Evolutionary conservation across 2,329 filamentous ascomycete genomes (phyloP), one percentile per base, ranked within the genome.

Genomic region (Sclerotinia spermophila): DNA sequence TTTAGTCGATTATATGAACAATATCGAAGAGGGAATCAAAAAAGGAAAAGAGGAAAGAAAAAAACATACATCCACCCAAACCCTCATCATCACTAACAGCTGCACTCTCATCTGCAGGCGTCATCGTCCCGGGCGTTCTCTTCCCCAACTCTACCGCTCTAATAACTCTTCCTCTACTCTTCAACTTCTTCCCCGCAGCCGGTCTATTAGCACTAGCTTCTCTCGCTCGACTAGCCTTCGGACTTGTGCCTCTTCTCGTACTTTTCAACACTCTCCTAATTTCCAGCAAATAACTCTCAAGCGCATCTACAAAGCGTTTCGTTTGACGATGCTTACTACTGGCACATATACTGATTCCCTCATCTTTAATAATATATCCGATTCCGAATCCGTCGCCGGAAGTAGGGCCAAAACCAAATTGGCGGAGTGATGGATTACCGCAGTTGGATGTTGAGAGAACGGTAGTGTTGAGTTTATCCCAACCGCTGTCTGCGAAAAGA

Each of bases 361-460:
- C 92, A 75, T 96, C 93, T 82, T 99, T 99, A 86, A 99, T 97
- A 78, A 99, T 98, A 83, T 99, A 99, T 3, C 96, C 96, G 70
- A 99, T 97, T 42, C 96, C 96, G 78, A 98, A 98, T 0, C 96
- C 96, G 75, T 97, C 94, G 2, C 90, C 95, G 0, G 92, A 95
- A 0, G 95, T 97, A 1, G 96, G 96, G 0, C 96, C 96, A 79
- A 99, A 99, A 5, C 96, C 96, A 77, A 99, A 99, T 77, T 98
- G 95, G 2, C 96, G 90, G 27, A 99, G 88, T 0, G 91, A 93
- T 0, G 96, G 96, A 81, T 98, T 99, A 71, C 96, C 96, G 81
- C 96, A 99, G 84, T 99, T 99, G n/a, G 94, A 97, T 0, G 96
- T 98, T 10, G 93, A 97, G 53, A 99, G 84, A 74, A 98, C 93